phyloP scores from a whole-genome alignment of 176 grass and related monocot genomes.

The Paspalum vaginatum region DNA sequence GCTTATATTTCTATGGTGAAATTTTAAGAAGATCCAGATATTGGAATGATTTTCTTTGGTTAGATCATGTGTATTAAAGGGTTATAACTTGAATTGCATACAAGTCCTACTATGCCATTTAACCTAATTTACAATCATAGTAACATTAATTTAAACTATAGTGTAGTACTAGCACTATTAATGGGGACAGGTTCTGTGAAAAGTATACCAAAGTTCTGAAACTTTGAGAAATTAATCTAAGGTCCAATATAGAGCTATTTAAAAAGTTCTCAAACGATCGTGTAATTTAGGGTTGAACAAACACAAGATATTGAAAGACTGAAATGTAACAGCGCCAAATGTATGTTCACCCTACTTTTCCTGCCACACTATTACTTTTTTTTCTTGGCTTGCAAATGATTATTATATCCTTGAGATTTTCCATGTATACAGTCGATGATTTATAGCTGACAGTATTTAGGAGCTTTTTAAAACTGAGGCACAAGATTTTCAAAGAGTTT shows the following conservation, averaged over 20 bases:
- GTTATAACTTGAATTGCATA: neutral
- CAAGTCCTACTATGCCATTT: neutral
- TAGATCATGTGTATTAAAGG: neutral
- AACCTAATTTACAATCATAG: neutral
- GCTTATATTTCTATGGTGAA: no score
- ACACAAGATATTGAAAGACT: no score
- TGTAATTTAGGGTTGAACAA: no score
- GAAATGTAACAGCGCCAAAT: no score
- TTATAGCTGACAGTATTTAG: neutral
- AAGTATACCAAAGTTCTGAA: no score
- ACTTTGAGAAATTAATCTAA: no score
- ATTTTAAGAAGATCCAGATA: neutral
- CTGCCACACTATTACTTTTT: no score
- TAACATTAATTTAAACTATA: neutral
- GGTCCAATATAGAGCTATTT: no score
- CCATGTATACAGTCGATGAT: neutral
- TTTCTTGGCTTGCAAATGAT: neutral
- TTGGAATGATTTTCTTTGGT: neutral
- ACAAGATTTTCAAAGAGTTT: neutral
- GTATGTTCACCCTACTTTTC: no score
- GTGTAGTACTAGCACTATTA: neutral
- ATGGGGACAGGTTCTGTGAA: no score
- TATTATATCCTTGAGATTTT: neutral
- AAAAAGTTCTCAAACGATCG: no score
- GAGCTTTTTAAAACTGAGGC: neutral